These are phyloP conservation scores for Tolypocladium paradoxum DNA, from an alignment of 2,329 filamentous ascomycete genomes.

Conservation along the genomic window DNA sequence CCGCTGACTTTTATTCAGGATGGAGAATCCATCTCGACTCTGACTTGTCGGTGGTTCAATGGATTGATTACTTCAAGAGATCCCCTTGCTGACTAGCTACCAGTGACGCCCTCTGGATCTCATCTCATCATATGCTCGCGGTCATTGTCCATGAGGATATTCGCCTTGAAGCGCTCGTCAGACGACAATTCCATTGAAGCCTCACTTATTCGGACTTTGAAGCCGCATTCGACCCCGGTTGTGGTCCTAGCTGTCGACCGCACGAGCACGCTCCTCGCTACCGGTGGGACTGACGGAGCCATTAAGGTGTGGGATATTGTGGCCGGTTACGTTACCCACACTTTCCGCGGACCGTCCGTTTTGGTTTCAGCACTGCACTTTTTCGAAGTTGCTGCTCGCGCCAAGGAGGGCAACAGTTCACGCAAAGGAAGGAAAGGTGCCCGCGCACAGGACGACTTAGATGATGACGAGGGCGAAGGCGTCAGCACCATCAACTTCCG, in stretches of 20 bases:
- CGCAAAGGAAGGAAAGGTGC: conserved; percentile 24
- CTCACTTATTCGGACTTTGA: conserved; percentile 67
- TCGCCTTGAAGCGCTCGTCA: conserved; percentile 52
- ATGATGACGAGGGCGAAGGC: conserved; percentile 29
- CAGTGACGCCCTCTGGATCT: conserved; percentile 78
- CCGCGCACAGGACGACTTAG: conserved; percentile 20
- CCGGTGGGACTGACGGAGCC: conserved; percentile 82
- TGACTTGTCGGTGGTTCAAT: conserved; percentile 40
- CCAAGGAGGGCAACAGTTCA: conserved; percentile 13
- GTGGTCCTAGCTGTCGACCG: conserved; percentile 76
- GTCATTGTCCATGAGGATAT: conserved; percentile 93
- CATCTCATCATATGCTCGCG: conserved; percentile 87
- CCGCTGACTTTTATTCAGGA: conserved; percentile 37
- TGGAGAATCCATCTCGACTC: conserved; percentile 67
- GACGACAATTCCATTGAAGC: conserved; percentile 49
- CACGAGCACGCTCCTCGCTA: conserved; percentile 82
- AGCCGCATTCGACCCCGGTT: conserved; percentile 84
- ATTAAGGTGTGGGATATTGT: conserved; percentile 96
- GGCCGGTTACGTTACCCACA: conserved; percentile 86
- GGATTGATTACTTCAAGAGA: too few species aligned
- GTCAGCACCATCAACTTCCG: conserved; percentile 51
- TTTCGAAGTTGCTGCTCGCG: conserved; percentile 58
- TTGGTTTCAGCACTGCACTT: conserved; percentile 86
- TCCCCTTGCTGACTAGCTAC: conserved; percentile 6
- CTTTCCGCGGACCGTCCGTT: conserved; percentile 85